phyloP scores from a whole-genome alignment of 108 stramenopile species.

The Craspedostauros australis region DNA sequence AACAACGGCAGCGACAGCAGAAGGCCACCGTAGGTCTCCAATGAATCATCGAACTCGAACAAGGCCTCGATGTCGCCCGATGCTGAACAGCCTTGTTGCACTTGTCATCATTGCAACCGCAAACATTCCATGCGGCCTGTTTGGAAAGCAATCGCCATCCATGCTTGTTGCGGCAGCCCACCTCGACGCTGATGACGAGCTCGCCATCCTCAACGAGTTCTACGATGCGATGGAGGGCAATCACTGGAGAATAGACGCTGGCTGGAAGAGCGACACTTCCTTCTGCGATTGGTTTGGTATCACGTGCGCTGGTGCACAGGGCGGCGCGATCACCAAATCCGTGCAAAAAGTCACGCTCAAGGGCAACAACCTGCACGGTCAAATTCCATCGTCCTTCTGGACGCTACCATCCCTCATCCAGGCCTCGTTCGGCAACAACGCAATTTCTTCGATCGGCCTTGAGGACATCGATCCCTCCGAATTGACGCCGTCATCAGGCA shows the following conservation, averaged over 20 bases:
- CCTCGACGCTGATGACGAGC: no score
- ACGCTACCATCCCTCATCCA: neutral
- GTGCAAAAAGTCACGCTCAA: conserved; percentile 26
- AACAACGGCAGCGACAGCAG: no score
- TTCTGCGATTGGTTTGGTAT: conserved; percentile 15
- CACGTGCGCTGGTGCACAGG: neutral
- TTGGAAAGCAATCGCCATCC: no score
- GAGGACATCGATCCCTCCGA: neutral
- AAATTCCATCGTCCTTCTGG: conserved; percentile 25
- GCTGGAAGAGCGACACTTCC: conserved; percentile 9
- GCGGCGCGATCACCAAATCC: neutral
- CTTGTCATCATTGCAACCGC: no score
- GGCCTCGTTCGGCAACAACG: conserved; percentile 6
- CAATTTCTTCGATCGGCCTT: neutral
- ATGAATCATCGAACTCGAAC: no score
- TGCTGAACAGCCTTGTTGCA: no score
- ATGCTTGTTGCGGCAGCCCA: no score
- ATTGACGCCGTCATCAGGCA: neutral
- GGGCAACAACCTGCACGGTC: conserved; percentile 51
- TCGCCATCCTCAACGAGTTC: conserved; percentile 10
- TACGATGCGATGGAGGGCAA: conserved; percentile 17
- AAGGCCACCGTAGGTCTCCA: no score
- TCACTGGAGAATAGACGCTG: conserved; percentile 3
- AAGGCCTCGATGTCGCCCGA: no score
- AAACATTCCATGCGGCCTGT: no score